Evolutionary conservation across 2,329 filamentous ascomycete genomes (phyloP).

Genomic region (Emydomyces testavorans): DNA sequence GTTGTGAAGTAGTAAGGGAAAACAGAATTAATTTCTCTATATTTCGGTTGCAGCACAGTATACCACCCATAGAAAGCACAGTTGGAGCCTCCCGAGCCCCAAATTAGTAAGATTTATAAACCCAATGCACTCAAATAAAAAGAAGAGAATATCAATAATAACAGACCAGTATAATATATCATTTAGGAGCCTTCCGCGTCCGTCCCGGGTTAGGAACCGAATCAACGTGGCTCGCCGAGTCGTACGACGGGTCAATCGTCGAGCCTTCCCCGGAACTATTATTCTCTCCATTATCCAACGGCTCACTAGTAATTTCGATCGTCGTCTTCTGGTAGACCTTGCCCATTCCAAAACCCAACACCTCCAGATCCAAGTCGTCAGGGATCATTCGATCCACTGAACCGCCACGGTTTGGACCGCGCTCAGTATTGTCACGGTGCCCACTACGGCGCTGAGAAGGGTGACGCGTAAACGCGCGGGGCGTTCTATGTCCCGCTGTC

Average conservation of each 20-base stretch:
- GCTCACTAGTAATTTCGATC: slow-evolving; percentile 33
- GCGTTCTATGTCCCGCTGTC: slow-evolving; percentile 10
- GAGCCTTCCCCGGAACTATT: not conserved
- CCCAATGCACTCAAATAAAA: too few species aligned
- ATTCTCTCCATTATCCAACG: slow-evolving; percentile 6
- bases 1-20: too few species aligned
- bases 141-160: not conserved
- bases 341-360: slow-evolving; percentile 26
- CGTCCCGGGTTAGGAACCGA: not conserved
- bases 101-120: too few species aligned
- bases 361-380: slow-evolving; percentile 17
- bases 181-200: not conserved
- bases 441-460: slow-evolving; percentile 8
- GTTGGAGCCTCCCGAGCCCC: too few species aligned
- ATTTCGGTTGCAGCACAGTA: too few species aligned
- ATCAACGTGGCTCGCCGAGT: not conserved
- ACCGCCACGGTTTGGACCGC: slow-evolving; percentile 27
- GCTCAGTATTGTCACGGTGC: slow-evolving; percentile 15
- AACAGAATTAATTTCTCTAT: too few species aligned
- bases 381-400: slow-evolving; percentile 37
- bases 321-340: slow-evolving; percentile 37
- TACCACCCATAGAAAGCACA: too few species aligned
- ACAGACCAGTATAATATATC: not conserved
- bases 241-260: slow-evolving; percentile 1
- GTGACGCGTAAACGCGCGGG: slow-evolving; percentile 6